Evolutionary conservation across 2,329 filamentous ascomycete species (phyloP).

Genomic region (Thielaviopsis punctulata): DNA sequence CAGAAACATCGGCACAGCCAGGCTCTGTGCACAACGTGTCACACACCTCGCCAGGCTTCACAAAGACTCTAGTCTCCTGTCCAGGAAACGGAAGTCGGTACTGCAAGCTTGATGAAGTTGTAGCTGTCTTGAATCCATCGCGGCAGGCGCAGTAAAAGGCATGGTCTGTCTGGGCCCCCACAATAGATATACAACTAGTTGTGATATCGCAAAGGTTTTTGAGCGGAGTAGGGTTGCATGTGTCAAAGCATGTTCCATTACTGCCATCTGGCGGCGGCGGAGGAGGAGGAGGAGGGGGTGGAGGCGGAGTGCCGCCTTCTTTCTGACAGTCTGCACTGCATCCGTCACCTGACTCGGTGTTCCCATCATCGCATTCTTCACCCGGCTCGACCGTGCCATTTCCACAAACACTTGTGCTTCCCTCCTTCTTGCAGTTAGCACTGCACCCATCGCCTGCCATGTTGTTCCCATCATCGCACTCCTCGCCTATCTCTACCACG

Average conservation of each 20-base stretch:
- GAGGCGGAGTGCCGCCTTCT: too few species aligned
- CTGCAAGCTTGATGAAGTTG: not conserved
- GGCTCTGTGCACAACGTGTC: not conserved
- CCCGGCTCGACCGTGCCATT: not conserved
- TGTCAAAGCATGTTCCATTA: not conserved
- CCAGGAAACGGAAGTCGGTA: slow-evolving; percentile 5
- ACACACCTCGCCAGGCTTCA: not conserved
- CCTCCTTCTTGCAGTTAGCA: not conserved
- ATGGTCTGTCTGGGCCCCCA: not conserved
- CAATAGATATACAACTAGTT: not conserved
- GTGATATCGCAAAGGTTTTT: not conserved
- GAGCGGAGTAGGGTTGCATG: not conserved
- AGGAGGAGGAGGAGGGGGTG: too few species aligned
- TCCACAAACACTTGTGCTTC: not conserved
- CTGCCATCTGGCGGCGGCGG: not conserved
- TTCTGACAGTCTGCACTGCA: not conserved
- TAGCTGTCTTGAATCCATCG: slow-evolving; percentile 1
- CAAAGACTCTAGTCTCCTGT: not conserved
- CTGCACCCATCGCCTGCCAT: slow-evolving; percentile 1
- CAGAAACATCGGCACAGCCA: not conserved
- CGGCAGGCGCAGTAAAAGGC: slow-evolving; percentile 3
- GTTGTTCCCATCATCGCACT: slow-evolving; percentile 7
- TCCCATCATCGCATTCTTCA: not conserved
- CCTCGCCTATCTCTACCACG: slow-evolving; percentile 3
- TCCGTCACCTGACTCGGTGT: not conserved